Evolutionary conservation across 1,284 basidiomycete species (phyloP).

Genomic region (Cryptococcus maquisensis): DNA sequence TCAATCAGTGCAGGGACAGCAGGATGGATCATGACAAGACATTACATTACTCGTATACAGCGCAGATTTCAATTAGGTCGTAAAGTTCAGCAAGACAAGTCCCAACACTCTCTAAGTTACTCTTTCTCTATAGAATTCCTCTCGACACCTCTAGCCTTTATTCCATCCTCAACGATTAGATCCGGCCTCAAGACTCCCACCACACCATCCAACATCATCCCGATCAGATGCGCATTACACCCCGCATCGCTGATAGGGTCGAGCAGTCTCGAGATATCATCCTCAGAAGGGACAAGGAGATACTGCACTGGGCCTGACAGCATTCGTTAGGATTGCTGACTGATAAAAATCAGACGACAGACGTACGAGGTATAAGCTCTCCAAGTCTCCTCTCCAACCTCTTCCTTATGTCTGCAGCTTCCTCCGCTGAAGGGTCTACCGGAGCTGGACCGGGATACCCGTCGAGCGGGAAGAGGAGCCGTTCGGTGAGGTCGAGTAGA

Average conservation of each 20-base stretch:
- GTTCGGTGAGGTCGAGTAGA: constrained; percentile 27
- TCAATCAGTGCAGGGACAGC: no score
- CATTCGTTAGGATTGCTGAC: neutral
- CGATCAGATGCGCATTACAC: constrained; percentile 42
- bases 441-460: constrained; percentile 38
- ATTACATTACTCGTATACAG: no score
- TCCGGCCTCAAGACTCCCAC: constrained; percentile 31
- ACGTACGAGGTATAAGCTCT: constrained; percentile 29
- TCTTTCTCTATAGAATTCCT: no score
- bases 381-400: constrained; percentile 20
- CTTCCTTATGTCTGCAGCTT: constrained; percentile 19
- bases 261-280: constrained; percentile 13
- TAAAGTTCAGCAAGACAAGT: no score
- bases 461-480: constrained; percentile 39
- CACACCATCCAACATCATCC: constrained; percentile 30
- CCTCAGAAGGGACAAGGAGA: constrained; percentile 6
- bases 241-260: constrained; percentile 29
- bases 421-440: constrained; percentile 36
- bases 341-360: neutral
- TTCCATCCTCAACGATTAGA: constrained; percentile 8
- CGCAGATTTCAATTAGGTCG: no score
- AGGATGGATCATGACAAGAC: no score
- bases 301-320: constrained; percentile 1
- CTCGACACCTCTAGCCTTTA: no score
- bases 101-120: no score